Evolutionary conservation across 163 green algal genomes (phyloP), one percentile per base, ranked within the genome.

Genomic region (Trebouxiophyceae sp.): DNA sequence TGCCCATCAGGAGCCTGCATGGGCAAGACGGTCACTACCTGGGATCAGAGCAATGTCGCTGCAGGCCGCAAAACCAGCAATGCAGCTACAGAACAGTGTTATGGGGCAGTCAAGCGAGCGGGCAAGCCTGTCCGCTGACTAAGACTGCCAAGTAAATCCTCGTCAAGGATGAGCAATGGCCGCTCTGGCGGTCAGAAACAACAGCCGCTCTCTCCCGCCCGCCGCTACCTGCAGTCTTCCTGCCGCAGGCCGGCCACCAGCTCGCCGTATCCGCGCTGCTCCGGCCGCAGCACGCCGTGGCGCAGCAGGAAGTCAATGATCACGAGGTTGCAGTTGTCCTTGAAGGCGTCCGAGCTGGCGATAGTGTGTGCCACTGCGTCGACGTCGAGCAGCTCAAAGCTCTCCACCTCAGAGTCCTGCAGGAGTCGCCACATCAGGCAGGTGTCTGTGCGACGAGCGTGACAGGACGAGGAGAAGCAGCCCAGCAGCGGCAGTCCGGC

Each of bases 251-350:
- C 60, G 0, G 50, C 24, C 27, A 95, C 33, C 22, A 96, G 68
- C 5, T 81, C 33, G 3, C 93, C 50, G 72, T 95, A 96, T 16
- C 82, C 85, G 3, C 64, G 70, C 62, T 78, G 65, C 58, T 93
- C 90, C 7, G 87, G 86, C 0, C 63, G 73, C 7, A 96, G 57
- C 33, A 81, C 70, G 3, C 88, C 89, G 46, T 93, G 88, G 6
- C 93, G 69, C 0, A 97, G 45, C 24, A 97, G 62, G 68, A 97
- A 97, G 71, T 96, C 86, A 24, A 95, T 88, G 63, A 97, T 88
- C 1, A 98, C 90, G 6, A 97, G 68, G 47, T 78, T 82, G 79
- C 88, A 96, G 71, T 98, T 98, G 54, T 85, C 82, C 72, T 98
- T 98, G 79, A 91, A 97, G 30, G 86, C 70, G 26, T 68, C 39